Base-by-base conservation (phyloP, 106 monocot genomes). In the Cymbidium sinense region DNA sequence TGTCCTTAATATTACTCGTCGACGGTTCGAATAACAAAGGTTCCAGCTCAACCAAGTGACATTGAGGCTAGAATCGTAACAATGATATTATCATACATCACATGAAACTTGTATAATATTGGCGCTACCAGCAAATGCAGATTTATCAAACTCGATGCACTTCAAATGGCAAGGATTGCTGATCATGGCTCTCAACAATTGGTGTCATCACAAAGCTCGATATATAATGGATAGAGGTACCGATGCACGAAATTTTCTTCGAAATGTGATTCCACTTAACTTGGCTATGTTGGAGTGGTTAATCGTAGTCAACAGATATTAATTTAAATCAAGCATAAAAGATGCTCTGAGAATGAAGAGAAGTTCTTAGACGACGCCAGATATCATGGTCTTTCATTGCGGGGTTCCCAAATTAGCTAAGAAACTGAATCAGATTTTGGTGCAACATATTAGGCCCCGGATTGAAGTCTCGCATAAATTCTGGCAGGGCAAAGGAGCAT, bases 171-270 rank as follows among this genome's bases (percentile, higher is more conserved):
- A 27, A 84, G 91, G 35, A 81, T 89, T 74, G 91, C 89, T 70
- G 93, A 96, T 81, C 93, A 93, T 89, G 96, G 96, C 76, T 81
- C 81, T 23, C 39, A 33, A 96, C 96, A 70, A 93, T 96, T 85
- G 96, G 96, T 84, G 96, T 96, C 30, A 93, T 96, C 83, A 96
- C 96, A n/a, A 96, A 96, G 93, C 81, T 94, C 74, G 93, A 93
- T 87, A 90, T n/a, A n/a, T 93, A 47, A 90, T 88, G 93, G 93
- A 80, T 74, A 75, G 54, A 80, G 74, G 74, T 28, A 80, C 80
- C 30, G 74, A 80, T 75, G 80, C 80, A 29, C 33, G 74, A 27
- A 75, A 80, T 31, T 81, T 81, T 75, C 65, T 81, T 12, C 13
- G 79, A 27, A 79, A 79, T 36, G 79, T 79, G 25, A 79, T 79